Conservation (phyloP, 768 basidiomycete species). For the Calvatia gigantea region DNA sequence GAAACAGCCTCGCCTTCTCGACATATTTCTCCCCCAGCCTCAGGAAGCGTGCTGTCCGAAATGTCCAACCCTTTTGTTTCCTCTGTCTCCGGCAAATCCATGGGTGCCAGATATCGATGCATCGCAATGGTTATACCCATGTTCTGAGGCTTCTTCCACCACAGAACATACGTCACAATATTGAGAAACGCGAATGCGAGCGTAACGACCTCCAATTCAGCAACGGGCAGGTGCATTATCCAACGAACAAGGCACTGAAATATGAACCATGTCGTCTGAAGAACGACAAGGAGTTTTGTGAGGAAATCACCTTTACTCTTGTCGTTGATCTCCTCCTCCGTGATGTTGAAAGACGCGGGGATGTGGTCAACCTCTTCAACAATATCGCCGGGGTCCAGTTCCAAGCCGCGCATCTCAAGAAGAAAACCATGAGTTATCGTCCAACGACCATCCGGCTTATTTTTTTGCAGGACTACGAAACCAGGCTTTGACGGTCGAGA, state of each 20-base stretch:
- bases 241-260: conserved; percentile 23
- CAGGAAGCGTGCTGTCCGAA: too few relatives aligned
- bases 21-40: too few relatives aligned
- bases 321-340: conserved; percentile 22
- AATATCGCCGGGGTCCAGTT: not conserved
- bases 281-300: conserved; percentile 24
- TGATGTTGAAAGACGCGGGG: not conserved
- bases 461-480: not conserved
- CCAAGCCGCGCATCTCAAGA: conserved; percentile 11
- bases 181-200: conserved; percentile 27
- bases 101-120: too few relatives aligned
- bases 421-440: conserved; percentile 14
- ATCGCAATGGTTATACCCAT: conserved; percentile 6
- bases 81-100: too few relatives aligned
- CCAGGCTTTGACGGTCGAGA: not conserved
- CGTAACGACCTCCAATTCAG: conserved; percentile 29
- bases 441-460: not conserved
- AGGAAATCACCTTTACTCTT: conserved; percentile 29
- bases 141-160: conserved; percentile 31
- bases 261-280: conserved; percentile 32
- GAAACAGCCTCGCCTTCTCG: too few relatives aligned
- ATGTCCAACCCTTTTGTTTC: too few relatives aligned
- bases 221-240: conserved; percentile 20
- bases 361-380: not conserved
- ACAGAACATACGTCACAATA: conserved; percentile 23